Conservation (phyloP, 83 land plant genomes). For the Picea abies region DNA sequence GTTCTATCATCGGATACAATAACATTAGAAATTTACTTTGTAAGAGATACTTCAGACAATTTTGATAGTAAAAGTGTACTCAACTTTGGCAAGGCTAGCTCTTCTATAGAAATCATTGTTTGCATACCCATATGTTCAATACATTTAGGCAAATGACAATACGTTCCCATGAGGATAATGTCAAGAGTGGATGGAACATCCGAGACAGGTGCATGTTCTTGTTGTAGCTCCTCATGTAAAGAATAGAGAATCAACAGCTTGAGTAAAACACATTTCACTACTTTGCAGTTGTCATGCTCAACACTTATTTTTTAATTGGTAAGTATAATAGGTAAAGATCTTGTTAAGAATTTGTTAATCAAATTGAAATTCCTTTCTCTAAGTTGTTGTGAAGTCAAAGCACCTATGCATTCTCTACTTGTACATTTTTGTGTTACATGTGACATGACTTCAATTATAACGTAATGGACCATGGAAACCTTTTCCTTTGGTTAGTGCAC, state of each 20-base stretch:
- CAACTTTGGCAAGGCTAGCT: slow-evolving; percentile 70
- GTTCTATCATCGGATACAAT: slow-evolving; percentile 77
- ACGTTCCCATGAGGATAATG: slow-evolving; percentile 83
- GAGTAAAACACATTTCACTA: too few relatives aligned
- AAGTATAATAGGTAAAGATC: slow-evolving; percentile 24
- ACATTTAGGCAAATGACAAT: slow-evolving; percentile 91
- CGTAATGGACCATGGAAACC: too few relatives aligned
- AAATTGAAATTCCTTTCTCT: background rate
- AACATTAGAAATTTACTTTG: slow-evolving; percentile 76
- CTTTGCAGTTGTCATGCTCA: slow-evolving; percentile 84
- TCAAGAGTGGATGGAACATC: slow-evolving; percentile 97
- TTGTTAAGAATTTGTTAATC: background rate
- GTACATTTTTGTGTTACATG: background rate
- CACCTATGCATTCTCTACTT: too few relatives aligned
- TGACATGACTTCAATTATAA: too few relatives aligned
- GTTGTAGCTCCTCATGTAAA: slow-evolving; percentile 96
- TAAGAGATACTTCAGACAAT: slow-evolving; percentile 79
- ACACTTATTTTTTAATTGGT: slow-evolving; percentile 87
- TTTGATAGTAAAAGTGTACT: slow-evolving; percentile 77
- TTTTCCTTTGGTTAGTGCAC: too few relatives aligned
- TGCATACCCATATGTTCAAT: slow-evolving; percentile 91
- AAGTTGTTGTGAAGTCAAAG: background rate
- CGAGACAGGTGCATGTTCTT: slow-evolving; percentile 98
- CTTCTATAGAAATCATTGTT: slow-evolving; percentile 58
- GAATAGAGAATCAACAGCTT: slow-evolving; percentile 94